Evolutionary conservation across 768 basidiomycete species (phyloP).

Genomic region (Kwoniella botswanensis): DNA sequence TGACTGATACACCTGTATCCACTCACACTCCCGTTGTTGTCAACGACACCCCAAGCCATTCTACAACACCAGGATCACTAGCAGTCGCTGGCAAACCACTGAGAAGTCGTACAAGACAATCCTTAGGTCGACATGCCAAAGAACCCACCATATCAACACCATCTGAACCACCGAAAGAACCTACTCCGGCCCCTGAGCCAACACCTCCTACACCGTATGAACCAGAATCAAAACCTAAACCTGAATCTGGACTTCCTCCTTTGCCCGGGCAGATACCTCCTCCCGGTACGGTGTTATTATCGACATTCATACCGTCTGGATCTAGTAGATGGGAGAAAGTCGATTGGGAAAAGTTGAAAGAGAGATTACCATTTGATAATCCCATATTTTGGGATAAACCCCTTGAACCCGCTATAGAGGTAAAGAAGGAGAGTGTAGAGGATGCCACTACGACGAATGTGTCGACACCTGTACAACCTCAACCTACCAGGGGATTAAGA

Average conservation of each 20-base stretch:
- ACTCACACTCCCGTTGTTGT: background rate
- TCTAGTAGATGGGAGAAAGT: constrained; percentile 32
- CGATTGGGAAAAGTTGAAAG: constrained; percentile 36
- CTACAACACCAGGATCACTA: background rate
- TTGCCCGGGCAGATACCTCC: constrained; percentile 26
- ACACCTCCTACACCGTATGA: background rate
- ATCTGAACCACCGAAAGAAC: background rate
- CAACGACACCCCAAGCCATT: background rate
- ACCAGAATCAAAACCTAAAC: background rate
- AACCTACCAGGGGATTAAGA: background rate
- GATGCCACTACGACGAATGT: background rate
- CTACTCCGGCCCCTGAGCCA: background rate
- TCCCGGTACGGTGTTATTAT: constrained; percentile 40
- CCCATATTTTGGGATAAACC: constrained; percentile 19
- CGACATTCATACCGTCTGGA: constrained; percentile 32
- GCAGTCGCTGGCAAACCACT: background rate
- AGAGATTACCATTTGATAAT: constrained; percentile 43
- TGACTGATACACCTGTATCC: background rate
- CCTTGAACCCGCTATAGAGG: background rate
- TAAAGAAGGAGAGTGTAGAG: constrained; percentile 10
- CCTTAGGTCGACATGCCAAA: constrained; percentile 34
- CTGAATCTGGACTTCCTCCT: constrained; percentile 19
- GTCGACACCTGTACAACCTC: background rate
- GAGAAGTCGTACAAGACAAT: constrained; percentile 24
- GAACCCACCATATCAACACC: constrained; percentile 12